Conservation (phyloP, 768 basidiomycete genomes). For the Tricholoma saponaceum region DNA sequence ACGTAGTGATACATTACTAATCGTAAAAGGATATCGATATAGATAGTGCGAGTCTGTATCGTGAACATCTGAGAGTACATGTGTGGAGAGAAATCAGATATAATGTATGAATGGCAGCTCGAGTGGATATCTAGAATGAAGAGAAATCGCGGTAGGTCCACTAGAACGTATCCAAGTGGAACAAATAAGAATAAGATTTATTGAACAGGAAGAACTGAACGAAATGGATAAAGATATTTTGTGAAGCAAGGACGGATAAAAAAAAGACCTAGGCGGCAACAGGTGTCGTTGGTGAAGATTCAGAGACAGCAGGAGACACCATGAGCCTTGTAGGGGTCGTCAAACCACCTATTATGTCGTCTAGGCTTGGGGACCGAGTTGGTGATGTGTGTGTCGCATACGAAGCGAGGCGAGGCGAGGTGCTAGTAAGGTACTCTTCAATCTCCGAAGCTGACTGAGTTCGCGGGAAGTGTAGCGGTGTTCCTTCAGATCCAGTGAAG, state of each 20-base stretch:
- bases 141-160: not conserved
- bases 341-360: conserved; percentile 18
- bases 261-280: conserved; percentile 3
- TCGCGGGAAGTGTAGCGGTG: conserved; percentile 19
- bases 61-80: conserved; percentile 3
- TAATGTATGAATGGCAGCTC: not conserved
- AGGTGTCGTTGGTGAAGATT: conserved; percentile 8
- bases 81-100: not conserved
- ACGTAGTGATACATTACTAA: not conserved
- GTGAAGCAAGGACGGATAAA: not conserved
- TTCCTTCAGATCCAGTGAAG: conserved; percentile 50
- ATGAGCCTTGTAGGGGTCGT: conserved; percentile 22
- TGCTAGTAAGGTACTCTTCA: conserved; percentile 41
- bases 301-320: conserved; percentile 10
- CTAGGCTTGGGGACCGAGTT: conserved; percentile 22
- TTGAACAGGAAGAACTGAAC: not conserved
- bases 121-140: not conserved
- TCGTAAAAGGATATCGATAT: not conserved
- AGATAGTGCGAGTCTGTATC: not conserved
- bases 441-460: conserved; percentile 53
- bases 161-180: not conserved
- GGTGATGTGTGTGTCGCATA: conserved; percentile 10
- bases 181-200: not conserved
- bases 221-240: conserved; percentile 7
- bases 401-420: conserved; percentile 23